phyloP scores from a whole-genome alignment of 176 grass and related monocot species.

The Tuctoria greenei region DNA sequence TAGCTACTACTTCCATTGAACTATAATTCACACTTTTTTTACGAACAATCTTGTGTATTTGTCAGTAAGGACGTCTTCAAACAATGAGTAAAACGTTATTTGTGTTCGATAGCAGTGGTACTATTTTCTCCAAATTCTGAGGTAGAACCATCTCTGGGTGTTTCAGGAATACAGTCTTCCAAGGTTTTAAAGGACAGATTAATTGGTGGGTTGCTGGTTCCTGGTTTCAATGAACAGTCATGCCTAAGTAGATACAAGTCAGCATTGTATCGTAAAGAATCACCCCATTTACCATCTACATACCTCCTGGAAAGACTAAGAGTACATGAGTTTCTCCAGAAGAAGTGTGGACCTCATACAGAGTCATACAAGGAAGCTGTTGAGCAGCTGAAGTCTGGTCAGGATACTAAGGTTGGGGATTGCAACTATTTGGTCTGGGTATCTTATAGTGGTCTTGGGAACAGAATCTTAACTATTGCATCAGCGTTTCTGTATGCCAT shows the following conservation, averaged over 20 bases:
- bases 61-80: neutral
- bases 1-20: neutral
- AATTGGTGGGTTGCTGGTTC: constrained; percentile 52
- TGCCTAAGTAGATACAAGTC: constrained; percentile 63
- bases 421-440: constrained; percentile 67
- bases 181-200: constrained; percentile 41
- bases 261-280: constrained; percentile 53
- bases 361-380: constrained; percentile 49
- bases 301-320: constrained; percentile 66
- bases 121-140: constrained; percentile 3
- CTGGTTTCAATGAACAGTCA: constrained; percentile 57
- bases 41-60: no score
- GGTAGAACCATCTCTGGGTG: neutral
- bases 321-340: constrained; percentile 66
- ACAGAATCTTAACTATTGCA: constrained; percentile 56
- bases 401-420: constrained; percentile 24
- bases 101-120: neutral
- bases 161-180: constrained; percentile 21
- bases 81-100: neutral
- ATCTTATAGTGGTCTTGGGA: constrained; percentile 66
- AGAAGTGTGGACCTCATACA: constrained; percentile 62
- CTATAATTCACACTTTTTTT: neutral
- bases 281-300: constrained; percentile 40
- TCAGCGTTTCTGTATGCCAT: constrained; percentile 68
- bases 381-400: constrained; percentile 50